phyloP scores from a whole-genome alignment of 331 rosid genomes.

The Dryas integrifolia region DNA sequence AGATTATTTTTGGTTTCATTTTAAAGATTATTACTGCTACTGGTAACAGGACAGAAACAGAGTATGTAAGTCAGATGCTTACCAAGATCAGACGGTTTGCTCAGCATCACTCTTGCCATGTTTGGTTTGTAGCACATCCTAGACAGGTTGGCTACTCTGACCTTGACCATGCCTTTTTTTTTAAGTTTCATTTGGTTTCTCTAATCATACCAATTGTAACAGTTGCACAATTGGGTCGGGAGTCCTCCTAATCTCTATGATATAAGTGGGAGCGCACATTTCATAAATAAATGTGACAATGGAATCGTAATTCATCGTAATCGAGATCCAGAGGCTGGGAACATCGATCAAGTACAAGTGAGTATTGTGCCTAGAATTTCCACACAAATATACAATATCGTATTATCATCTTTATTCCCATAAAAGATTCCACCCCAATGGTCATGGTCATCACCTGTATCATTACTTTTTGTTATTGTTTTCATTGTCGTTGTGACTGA shows the following conservation, averaged over 20 bases:
- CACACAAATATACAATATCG: background rate
- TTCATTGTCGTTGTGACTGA: constrained; percentile 11
- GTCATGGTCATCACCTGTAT: background rate
- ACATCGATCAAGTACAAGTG: constrained; percentile 75
- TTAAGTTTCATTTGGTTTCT: background rate
- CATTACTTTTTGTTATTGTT: background rate
- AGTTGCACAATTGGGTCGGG: constrained; percentile 88
- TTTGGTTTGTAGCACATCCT: constrained; percentile 99
- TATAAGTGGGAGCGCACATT: constrained; percentile 98
- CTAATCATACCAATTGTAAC: constrained; percentile 29
- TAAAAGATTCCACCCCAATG: background rate
- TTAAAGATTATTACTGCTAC: constrained; percentile 9
- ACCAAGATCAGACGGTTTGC: constrained; percentile 90
- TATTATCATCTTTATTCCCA: constrained; percentile 4
- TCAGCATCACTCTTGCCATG: constrained; percentile 93
- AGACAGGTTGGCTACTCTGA: constrained; percentile 62
- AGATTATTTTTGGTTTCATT: constrained; percentile 5
- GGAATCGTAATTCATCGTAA: constrained; percentile 94
- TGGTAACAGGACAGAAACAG: constrained; percentile 84
- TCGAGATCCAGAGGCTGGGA: constrained; percentile 81
- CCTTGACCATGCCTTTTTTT: background rate
- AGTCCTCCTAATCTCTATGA: constrained; percentile 87
- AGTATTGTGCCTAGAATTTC: constrained; percentile 18
- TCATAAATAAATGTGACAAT: constrained; percentile 90
- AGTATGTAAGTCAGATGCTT: constrained; percentile 97